phyloP scores from a whole-genome alignment of 1,284 basidiomycete genomes.

The Leccinum pallidistipes region DNA sequence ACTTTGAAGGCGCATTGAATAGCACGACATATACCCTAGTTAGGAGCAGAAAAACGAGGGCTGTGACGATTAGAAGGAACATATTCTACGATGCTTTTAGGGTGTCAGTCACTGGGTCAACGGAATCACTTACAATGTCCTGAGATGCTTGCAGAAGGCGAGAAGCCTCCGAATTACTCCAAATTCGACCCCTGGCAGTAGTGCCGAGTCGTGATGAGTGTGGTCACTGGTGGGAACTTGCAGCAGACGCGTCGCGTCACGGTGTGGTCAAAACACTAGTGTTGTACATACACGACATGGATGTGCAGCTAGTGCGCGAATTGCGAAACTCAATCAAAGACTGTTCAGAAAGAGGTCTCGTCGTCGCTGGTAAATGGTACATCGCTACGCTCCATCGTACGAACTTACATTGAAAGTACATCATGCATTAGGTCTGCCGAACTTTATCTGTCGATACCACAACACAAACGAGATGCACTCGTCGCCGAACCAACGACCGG shows the following conservation, averaged over 20 bases:
- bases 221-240: not conserved
- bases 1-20: slow-evolving; percentile 11
- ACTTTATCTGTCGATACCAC: slow-evolving; percentile 61
- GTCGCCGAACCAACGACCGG: slow-evolving; percentile 17
- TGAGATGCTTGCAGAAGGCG: not conserved
- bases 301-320: slow-evolving; percentile 41
- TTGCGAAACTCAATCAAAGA: slow-evolving; percentile 56
- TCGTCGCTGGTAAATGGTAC: slow-evolving; percentile 73
- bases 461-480: slow-evolving; percentile 42
- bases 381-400: slow-evolving; percentile 21
- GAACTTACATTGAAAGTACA: slow-evolving; percentile 17
- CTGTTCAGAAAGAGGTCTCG: slow-evolving; percentile 58
- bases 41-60: slow-evolving; percentile 19
- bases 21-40: slow-evolving; percentile 23
- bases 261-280: not conserved
- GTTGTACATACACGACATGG: slow-evolving; percentile 24
- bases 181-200: not conserved
- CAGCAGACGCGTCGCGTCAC: not conserved
- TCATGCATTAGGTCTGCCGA: slow-evolving; percentile 62
- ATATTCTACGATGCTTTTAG: slow-evolving; percentile 12
- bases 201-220: not conserved
- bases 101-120: not conserved
- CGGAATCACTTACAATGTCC: not conserved
- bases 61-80: slow-evolving; percentile 13
- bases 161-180: not conserved